These are phyloP conservation scores for Talaromyces verruculosus DNA, from an alignment of 2,329 filamentous ascomycete species.

Conservation along the genomic window DNA sequence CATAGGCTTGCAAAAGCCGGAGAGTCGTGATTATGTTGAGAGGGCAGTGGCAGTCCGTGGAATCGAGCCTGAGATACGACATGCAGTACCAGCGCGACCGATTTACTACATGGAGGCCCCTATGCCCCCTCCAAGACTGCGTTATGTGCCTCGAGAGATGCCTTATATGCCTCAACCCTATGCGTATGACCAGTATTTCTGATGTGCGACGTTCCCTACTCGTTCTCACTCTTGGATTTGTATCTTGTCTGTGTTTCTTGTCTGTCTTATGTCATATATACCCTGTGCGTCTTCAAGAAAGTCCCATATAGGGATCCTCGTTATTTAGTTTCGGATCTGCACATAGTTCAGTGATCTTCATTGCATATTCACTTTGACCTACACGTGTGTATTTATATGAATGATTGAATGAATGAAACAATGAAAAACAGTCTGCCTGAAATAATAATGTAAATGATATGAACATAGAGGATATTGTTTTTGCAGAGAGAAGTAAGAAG, in stretches of 20 bases:
- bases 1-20: neutral
- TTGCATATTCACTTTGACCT: neutral
- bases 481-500: neutral
- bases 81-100: neutral
- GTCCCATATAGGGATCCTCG: neutral
- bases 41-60: neutral
- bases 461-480: neutral
- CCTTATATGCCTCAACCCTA: slow-evolving; percentile 17
- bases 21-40: neutral
- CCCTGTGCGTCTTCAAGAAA: neutral
- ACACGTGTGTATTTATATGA: neutral
- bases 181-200: slow-evolving; percentile 20
- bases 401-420: neutral
- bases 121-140: slow-evolving; percentile 26
- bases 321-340: neutral
- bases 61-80: slow-evolving; percentile 4
- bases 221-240: neutral
- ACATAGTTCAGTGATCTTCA: neutral
- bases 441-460: neutral
- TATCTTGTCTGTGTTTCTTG: neutral
- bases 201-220: neutral
- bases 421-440: slow-evolving; percentile 1
- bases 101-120: slow-evolving; percentile 21
- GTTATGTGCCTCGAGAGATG: slow-evolving; percentile 20
- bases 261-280: neutral